Evolutionary conservation across 2,329 filamentous ascomycete genomes (phyloP).

Genomic region (Fusarium miscanthi): DNA sequence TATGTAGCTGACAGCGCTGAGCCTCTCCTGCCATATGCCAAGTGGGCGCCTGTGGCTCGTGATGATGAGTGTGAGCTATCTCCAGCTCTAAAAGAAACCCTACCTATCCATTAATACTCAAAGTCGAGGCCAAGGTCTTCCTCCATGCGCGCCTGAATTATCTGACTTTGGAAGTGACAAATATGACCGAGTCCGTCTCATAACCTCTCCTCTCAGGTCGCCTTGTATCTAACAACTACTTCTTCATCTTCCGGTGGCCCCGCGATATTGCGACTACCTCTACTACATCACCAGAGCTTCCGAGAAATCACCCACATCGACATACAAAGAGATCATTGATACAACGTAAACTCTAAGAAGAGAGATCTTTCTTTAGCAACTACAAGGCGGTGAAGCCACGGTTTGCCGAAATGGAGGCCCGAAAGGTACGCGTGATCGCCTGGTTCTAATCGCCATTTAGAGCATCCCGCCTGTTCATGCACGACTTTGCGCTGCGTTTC

Average conservation of each 20-base stretch:
- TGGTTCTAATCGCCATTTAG: conserved; percentile 1
- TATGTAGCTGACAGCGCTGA: conserved; percentile 1
- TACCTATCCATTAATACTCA: conserved; percentile 2
- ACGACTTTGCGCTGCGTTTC: not conserved
- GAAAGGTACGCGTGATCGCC: conserved; percentile 50
- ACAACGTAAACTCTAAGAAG: not conserved
- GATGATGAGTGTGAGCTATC: conserved; percentile 24
- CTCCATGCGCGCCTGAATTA: not conserved
- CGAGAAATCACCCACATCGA: not conserved
- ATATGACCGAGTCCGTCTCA: conserved; percentile 32
- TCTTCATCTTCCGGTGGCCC: conserved; percentile 26
- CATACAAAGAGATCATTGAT: not conserved
- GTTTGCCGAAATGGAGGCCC: conserved; percentile 52
- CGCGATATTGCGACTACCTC: conserved; percentile 19
- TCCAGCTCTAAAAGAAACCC: conserved; percentile 6
- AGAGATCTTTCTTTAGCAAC: not conserved
- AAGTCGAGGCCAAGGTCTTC: not conserved
- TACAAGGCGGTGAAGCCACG: not conserved
- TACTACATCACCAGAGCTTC: conserved; percentile 3
- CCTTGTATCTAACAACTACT: conserved; percentile 21
- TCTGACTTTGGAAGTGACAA: conserved; percentile 1
- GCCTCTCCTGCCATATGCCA: conserved; percentile 28
- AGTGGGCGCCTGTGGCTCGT: conserved; percentile 27
- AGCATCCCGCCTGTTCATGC: not conserved
- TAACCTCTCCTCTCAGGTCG: conserved; percentile 23